Percentiles rank a stretch among this genome's conserved stretches.
Evolutionary conservation across 2,329 filamentous ascomycete species (phyloP).

Genomic region (Byssochlamys sp.): DNA sequence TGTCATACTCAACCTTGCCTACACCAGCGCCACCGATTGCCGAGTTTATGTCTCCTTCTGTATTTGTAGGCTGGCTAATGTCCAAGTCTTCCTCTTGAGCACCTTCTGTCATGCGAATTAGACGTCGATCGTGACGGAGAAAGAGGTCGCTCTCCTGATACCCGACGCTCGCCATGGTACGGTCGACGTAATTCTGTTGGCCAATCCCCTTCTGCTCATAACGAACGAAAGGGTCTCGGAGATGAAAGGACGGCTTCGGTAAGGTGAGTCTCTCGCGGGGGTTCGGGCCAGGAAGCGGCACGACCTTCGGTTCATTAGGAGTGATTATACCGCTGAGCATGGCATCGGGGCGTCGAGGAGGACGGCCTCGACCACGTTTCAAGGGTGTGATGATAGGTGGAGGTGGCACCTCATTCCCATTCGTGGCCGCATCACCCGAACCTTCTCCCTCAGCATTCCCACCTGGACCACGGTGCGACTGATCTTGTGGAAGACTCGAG

Average conservation of each 20-base stretch:
- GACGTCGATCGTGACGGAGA: constrained; percentile 61
- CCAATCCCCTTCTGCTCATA: constrained; percentile 74
- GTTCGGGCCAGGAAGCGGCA: constrained; percentile 41
- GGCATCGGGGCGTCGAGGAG: constrained; percentile 53
- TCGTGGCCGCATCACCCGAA: constrained; percentile 36
- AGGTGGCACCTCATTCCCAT: constrained; percentile 25
- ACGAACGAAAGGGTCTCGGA: constrained; percentile 38
- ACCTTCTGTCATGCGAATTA: constrained; percentile 55
- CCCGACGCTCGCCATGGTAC: constrained; percentile 88
- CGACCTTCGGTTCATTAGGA: constrained; percentile 45
- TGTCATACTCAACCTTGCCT: constrained; percentile 92
- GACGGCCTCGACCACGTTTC: constrained; percentile 54
- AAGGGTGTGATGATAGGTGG: constrained; percentile 26
- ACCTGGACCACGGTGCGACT: constrained; percentile 17
- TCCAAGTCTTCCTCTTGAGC: constrained; percentile 56
- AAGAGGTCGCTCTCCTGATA: constrained; percentile 94
- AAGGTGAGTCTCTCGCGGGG: constrained; percentile 41
- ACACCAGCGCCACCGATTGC: constrained; percentile 45
- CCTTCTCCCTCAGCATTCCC: constrained; percentile 18
- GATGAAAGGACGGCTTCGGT: constrained; percentile 39
- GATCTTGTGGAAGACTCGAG: constrained; percentile 30
- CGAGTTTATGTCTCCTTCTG: constrained; percentile 50
- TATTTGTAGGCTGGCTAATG: constrained; percentile 43
- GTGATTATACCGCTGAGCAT: constrained; percentile 53
- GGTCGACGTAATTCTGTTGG: constrained; percentile 84